A percentile compares a stretch with the other conserved stretches of the same genome.
phyloP scores from a whole-genome alignment of 257 asterid genomes.

The Paulownia fortunei region DNA sequence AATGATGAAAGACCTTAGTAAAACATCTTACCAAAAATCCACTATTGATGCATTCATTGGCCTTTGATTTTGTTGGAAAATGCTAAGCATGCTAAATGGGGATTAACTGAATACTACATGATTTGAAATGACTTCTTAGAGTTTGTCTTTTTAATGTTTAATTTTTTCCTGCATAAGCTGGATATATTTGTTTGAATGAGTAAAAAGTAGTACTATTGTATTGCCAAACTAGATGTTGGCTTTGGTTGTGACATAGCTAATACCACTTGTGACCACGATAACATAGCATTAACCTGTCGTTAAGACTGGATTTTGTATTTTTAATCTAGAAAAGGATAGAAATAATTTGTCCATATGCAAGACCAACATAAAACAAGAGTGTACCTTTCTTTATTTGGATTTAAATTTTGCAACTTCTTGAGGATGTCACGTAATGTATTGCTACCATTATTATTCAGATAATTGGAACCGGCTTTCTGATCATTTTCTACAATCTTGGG shows the following conservation, averaged over 20 bases:
- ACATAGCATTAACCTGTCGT: neutral
- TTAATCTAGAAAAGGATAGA: neutral
- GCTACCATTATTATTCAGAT: constrained; percentile 51
- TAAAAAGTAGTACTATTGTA: neutral
- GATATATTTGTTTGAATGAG: neutral
- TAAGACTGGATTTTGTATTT: neutral
- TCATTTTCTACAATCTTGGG: constrained; percentile 91
- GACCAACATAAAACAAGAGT: constrained; percentile 2
- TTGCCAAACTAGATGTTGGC: neutral
- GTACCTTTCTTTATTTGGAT: constrained; percentile 15
- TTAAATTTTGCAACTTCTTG: neutral
- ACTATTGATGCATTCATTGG: neutral
- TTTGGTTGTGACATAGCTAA: constrained; percentile 6
- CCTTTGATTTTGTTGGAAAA: neutral
- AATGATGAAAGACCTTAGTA: neutral
- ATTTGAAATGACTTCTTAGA: constrained; percentile 22
- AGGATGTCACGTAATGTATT: constrained; percentile 23
- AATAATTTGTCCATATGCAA: constrained; percentile 11
- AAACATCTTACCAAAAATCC: neutral
- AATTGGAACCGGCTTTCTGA: constrained; percentile 80
- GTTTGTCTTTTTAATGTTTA: neutral
- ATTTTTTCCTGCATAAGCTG: neutral
- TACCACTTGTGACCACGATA: neutral
- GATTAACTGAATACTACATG: neutral
- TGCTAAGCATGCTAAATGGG: constrained; percentile 14